Evolutionary conservation across 176 grass and related monocot genomes (phyloP), one percentile per base, ranked within the genome.

Genomic region (Carex parvula): DNA sequence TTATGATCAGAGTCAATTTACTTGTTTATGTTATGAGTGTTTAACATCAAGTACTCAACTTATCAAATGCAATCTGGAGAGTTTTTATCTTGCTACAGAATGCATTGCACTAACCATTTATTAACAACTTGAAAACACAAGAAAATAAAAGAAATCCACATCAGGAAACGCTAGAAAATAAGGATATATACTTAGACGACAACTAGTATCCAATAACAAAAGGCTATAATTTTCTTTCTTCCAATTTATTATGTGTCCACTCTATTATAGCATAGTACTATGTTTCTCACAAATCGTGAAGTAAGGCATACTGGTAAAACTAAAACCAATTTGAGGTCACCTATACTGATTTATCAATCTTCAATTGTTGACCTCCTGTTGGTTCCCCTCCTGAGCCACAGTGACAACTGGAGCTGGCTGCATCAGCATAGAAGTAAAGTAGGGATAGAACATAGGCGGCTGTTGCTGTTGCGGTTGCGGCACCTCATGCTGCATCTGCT

Each of bases 391-490:
- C 21, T 61, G 58, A 57, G 21, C 78, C 26, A 82, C 15, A 8
- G n/a, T 81, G 13, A 56, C 44, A 53, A 7, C 50, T 58, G 58
- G 53, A 29, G 64, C 62, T 3, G 67, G 80, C 60, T 94, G 91
- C 87, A 92, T 91, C 29, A 92, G 85, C 79, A 91, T 72, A 17
- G 85, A 58, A 9, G 86, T 86, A 64, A 88, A 92, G 82, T 88
- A 90, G 0, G 90, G 88, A 35, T 67, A 6, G 46, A 85, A 87
- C 1, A 76, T 17, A 41, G 13, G 56, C 80, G 14, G 56, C 30
- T 48, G 54, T 18, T 29, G 1, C 29, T 29, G 29, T 29, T 29
- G 29, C 29, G 29, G 29, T 29, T 26, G 32, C 33, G 35, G 71
- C 52, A 21, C 50, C 60, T 84, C 87, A 76, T 66, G 64, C 24